phyloP scores from a whole-genome alignment of 1,284 basidiomycete species.

The Papiliotrema flavescens region DNA sequence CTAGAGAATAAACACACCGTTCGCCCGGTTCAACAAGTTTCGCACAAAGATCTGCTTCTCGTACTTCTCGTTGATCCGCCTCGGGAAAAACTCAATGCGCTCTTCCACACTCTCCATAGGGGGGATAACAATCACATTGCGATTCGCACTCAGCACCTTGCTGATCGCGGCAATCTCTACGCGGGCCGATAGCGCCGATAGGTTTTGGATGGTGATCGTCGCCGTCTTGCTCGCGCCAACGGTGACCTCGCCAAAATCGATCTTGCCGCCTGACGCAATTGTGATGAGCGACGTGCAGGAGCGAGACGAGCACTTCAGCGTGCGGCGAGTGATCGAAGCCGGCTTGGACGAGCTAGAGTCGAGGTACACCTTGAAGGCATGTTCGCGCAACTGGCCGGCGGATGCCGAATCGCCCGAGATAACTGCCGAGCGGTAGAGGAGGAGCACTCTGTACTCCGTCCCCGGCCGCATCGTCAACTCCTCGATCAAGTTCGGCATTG shows the following conservation, averaged over 20 bases:
- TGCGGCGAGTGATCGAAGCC: constrained; percentile 22
- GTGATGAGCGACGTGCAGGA: constrained; percentile 53
- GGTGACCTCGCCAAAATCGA: constrained; percentile 54
- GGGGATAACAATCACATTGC: constrained; percentile 52
- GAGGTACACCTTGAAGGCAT: constrained; percentile 50
- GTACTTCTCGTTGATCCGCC: constrained; percentile 53
- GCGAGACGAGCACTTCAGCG: constrained; percentile 47
- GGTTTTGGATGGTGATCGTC: constrained; percentile 49
- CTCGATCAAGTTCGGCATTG: constrained; percentile 50
- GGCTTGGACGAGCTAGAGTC: constrained; percentile 25
- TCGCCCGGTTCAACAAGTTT: constrained; percentile 41
- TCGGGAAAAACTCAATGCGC: constrained; percentile 53
- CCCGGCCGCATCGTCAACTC: constrained; percentile 53
- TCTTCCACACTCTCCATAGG: constrained; percentile 51
- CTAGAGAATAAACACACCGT: constrained; percentile 23
- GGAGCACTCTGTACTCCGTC: constrained; percentile 52
- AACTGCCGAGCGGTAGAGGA: constrained; percentile 49
- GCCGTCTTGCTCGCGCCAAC: constrained; percentile 51
- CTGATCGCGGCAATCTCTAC: constrained; percentile 53
- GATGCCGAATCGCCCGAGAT: constrained; percentile 37
- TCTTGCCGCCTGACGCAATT: constrained; percentile 41
- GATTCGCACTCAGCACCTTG: constrained; percentile 53
- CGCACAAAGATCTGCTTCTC: constrained; percentile 54
- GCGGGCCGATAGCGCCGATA: constrained; percentile 50
- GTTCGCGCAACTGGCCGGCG: constrained; percentile 46